phyloP scores from a whole-genome alignment of 306 rosid genomes.

The Dryas octopetala region DNA sequence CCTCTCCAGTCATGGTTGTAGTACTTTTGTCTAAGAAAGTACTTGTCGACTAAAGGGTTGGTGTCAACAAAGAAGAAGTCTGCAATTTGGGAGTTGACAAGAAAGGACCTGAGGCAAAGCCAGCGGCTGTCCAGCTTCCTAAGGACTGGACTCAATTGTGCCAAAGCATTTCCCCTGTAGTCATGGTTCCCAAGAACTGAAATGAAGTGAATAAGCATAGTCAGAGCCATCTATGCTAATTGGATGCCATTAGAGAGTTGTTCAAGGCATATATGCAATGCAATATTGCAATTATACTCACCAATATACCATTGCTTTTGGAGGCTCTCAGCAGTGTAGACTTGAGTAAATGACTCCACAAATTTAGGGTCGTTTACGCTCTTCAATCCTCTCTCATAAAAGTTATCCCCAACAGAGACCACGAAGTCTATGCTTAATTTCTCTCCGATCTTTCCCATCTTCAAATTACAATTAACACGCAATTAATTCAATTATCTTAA shows the following conservation, averaged over 20 bases:
- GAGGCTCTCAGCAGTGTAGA: slow-evolving; percentile 66
- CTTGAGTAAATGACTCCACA: slow-evolving; percentile 44
- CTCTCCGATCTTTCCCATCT: slow-evolving; percentile 71
- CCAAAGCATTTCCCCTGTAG: slow-evolving; percentile 79
- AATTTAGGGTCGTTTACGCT: slow-evolving; percentile 46
- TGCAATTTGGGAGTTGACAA: slow-evolving; percentile 51
- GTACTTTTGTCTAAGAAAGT: slow-evolving; percentile 42
- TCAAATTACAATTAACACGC: neutral
- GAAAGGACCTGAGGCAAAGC: slow-evolving; percentile 71
- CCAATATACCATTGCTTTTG: slow-evolving; percentile 60
- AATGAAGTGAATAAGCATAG: neutral
- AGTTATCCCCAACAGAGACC: slow-evolving; percentile 67
- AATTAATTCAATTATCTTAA: too few relatives aligned
- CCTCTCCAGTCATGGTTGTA: slow-evolving; percentile 63
- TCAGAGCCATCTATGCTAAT: neutral
- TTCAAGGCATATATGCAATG: too few relatives aligned
- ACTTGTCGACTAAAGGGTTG: slow-evolving; percentile 61
- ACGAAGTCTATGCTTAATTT: slow-evolving; percentile 51
- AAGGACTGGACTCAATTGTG: slow-evolving; percentile 56
- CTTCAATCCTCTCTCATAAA: slow-evolving; percentile 48
- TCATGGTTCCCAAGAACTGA: slow-evolving; percentile 88
- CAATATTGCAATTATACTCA: slow-evolving; percentile 10
- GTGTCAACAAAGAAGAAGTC: slow-evolving; percentile 81
- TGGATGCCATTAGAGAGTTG: neutral
- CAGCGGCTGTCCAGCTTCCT: slow-evolving; percentile 51